phyloP scores from a whole-genome alignment of 1,284 basidiomycete species.

The Prillingera fragicola region DNA sequence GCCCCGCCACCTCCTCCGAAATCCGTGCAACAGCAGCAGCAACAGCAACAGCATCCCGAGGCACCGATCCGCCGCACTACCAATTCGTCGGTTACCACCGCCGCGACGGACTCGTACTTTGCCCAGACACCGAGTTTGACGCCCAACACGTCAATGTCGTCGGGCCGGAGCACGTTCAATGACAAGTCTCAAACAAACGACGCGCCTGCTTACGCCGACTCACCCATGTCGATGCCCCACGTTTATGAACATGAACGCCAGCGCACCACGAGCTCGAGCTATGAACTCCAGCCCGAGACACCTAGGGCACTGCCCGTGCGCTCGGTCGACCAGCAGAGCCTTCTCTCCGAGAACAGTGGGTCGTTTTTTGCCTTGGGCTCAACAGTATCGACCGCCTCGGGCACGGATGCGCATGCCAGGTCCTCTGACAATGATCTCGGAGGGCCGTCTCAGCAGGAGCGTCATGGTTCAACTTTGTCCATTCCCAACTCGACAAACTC shows the following conservation, averaged over 20 bases:
- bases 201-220: no score
- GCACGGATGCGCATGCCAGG: neutral
- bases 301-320: neutral
- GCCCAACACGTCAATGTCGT: conserved; percentile 1
- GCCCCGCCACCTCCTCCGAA: neutral
- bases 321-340: neutral
- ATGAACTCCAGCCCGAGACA: neutral
- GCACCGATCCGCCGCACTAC: neutral
- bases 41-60: neutral
- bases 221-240: neutral
- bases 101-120: conserved; percentile 4
- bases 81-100: neutral
- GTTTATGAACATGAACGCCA: neutral
- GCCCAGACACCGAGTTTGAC: neutral
- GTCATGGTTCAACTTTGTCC: conserved; percentile 2
- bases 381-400: neutral
- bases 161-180: neutral
- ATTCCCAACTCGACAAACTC: neutral
- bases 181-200: no score
- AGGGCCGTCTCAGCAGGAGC: neutral
- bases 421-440: neutral
- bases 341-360: neutral
- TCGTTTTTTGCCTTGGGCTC: neutral
- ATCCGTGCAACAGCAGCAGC: neutral
- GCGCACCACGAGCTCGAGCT: neutral